phyloP scores from a whole-genome alignment of 169 alveolate species.

The Eimeria praecox region DNA sequence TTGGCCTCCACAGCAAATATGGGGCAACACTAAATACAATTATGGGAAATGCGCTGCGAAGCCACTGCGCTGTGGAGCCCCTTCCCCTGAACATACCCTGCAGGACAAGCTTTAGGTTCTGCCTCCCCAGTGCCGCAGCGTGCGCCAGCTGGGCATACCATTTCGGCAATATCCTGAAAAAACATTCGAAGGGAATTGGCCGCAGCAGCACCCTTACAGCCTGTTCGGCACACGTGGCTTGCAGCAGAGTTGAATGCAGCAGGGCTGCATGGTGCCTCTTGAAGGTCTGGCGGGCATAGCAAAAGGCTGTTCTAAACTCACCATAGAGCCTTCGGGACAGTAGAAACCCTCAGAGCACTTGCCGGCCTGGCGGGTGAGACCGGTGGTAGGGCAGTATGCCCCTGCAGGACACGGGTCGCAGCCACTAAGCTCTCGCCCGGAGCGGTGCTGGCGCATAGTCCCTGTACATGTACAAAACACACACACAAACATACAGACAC shows the following conservation, averaged over 20 bases:
- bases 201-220: not conserved
- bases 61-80: not conserved
- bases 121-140: conserved; percentile 11
- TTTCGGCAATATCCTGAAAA: conserved; percentile 12
- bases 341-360: conserved; percentile 10
- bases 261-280: not conserved
- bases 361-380: not conserved
- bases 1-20: not conserved
- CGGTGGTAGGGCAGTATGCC: not conserved
- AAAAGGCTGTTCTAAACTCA: not conserved
- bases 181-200: not conserved
- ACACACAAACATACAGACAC: too few species aligned
- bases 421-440: conserved; percentile 5
- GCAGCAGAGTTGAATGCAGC: not conserved
- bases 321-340: conserved; percentile 43
- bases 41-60: not conserved
- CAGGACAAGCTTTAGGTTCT: conserved; percentile 3
- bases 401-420: conserved; percentile 52
- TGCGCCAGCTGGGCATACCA: conserved; percentile 43
- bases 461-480: not conserved
- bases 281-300: not conserved
- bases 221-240: not conserved
- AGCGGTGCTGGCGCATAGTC: conserved; percentile 22
- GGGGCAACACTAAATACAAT: not conserved
- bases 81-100: not conserved